Conservation (phyloP, 129 eudicot genomes). For the Rutidosis leptorrhynchoides region DNA sequence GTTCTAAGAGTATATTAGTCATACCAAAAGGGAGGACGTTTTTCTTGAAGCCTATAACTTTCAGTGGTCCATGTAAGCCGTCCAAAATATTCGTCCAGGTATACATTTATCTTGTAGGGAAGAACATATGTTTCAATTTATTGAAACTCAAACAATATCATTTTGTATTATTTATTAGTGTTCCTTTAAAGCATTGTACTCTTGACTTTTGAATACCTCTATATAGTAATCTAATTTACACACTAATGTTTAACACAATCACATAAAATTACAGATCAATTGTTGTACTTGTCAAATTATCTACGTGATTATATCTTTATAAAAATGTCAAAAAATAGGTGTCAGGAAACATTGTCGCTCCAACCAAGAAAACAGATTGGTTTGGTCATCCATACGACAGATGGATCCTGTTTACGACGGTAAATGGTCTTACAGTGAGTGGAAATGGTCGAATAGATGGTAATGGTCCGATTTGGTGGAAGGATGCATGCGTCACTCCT, state of each 20-base stretch:
- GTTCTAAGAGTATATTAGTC: conserved; percentile 24
- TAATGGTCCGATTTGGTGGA: conserved; percentile 65
- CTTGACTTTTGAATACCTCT: no score
- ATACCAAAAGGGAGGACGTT: conserved; percentile 48
- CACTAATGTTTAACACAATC: no score
- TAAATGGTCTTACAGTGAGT: conserved; percentile 45
- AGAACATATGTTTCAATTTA: neutral
- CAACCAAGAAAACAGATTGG: conserved; percentile 39
- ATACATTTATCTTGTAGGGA: neutral
- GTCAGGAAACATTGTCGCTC: conserved; percentile 54
- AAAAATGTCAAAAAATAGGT: conserved; percentile 10
- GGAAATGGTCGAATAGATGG: conserved; percentile 60
- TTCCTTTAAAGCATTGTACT: no score
- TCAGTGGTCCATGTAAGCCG: conserved; percentile 68
- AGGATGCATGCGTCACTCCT: conserved; percentile 43
- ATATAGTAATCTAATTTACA: no score
- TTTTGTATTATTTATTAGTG: no score
- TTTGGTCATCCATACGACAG: conserved; percentile 21
- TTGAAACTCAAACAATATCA: neutral
- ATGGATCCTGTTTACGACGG: conserved; percentile 43
- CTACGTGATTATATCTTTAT: neutral
- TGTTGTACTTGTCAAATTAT: conserved; percentile 13
- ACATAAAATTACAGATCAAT: neutral
- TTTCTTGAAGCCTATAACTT: conserved; percentile 45
- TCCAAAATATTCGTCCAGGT: conserved; percentile 50